Evolutionary conservation across 2,329 filamentous ascomycete genomes (phyloP).

Genomic region (Emergomyces africanus): DNA sequence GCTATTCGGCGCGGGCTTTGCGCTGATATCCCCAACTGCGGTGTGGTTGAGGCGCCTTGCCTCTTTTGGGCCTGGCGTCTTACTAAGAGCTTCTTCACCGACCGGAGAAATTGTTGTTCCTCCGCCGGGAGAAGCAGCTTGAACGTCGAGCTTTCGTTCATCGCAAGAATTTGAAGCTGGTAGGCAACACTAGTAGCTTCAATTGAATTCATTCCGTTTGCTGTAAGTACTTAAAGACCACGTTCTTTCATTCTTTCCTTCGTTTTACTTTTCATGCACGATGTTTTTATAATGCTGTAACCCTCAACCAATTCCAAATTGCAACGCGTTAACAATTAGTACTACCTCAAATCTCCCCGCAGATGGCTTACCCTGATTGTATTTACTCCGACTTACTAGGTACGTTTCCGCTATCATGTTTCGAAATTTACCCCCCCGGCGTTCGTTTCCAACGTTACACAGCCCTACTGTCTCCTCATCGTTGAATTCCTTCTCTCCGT

Average conservation of each 20-base stretch:
- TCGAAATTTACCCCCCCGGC: neutral
- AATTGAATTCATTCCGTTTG: neutral
- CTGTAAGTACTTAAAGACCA: neutral
- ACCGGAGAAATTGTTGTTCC: neutral
- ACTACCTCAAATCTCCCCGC: neutral
- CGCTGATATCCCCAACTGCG: conserved; percentile 1
- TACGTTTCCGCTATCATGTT: neutral
- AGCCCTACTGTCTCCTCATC: neutral
- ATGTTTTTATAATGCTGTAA: neutral
- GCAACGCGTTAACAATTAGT: neutral
- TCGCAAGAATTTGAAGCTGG: neutral
- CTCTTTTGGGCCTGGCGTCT: neutral
- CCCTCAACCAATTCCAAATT: neutral
- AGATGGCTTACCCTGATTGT: neutral
- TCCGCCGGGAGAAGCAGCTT: neutral
- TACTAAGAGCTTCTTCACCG: neutral
- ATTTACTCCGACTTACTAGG: neutral
- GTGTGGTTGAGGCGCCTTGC: conserved; percentile 1
- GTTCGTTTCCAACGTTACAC: neutral
- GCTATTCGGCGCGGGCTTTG: neutral
- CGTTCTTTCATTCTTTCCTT: neutral
- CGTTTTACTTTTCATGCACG: neutral
- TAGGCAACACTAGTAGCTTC: neutral
- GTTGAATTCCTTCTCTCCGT: neutral
- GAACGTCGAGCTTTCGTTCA: neutral